These are phyloP conservation scores for Medakamo hakoo DNA, from an alignment of 139 green algal species.

Conservation along the genomic window DNA sequence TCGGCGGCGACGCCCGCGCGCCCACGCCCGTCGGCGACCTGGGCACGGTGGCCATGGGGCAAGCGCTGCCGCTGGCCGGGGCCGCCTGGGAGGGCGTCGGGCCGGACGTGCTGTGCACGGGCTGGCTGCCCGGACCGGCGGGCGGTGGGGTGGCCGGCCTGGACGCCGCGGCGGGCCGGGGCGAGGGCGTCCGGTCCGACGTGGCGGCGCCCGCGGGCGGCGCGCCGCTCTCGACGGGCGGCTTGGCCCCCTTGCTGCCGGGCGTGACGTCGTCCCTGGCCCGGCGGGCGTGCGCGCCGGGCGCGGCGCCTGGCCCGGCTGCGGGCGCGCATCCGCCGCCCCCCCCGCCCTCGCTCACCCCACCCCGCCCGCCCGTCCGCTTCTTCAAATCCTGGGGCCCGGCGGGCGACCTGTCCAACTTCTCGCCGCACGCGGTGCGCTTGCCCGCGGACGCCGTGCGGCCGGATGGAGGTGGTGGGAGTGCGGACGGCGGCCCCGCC, in stretches of 20 bases:
- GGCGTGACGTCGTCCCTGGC: background rate
- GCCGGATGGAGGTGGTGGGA: no score
- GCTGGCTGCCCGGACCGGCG: slow-evolving; percentile 67
- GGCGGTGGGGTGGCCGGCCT: no score
- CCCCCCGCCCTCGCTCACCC: background rate
- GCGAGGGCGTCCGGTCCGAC: background rate
- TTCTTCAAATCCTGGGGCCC: slow-evolving; percentile 97
- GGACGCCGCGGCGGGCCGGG: background rate
- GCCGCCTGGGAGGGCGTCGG: slow-evolving; percentile 43
- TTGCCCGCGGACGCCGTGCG: slow-evolving; percentile 33
- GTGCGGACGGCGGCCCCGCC: background rate
- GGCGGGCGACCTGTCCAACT: slow-evolving; percentile 85
- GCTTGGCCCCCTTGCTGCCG: no score
- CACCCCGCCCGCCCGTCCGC: slow-evolving; percentile 8
- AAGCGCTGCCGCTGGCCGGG: slow-evolving; percentile 62
- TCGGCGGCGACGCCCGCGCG: slow-evolving; percentile 46
- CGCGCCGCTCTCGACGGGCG: slow-evolving; percentile 1
- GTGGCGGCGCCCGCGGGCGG: background rate
- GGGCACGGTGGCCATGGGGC: slow-evolving; percentile 92
- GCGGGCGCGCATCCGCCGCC: background rate
- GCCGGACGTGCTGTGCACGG: slow-evolving; percentile 69
- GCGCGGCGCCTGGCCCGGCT: slow-evolving; percentile 1
- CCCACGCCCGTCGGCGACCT: slow-evolving; percentile 91
- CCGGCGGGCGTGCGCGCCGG: background rate
- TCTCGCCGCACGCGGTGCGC: slow-evolving; percentile 72